phyloP scores from a whole-genome alignment of 495 filamentous ascomycete genomes.

The Tuber aestivum region DNA sequence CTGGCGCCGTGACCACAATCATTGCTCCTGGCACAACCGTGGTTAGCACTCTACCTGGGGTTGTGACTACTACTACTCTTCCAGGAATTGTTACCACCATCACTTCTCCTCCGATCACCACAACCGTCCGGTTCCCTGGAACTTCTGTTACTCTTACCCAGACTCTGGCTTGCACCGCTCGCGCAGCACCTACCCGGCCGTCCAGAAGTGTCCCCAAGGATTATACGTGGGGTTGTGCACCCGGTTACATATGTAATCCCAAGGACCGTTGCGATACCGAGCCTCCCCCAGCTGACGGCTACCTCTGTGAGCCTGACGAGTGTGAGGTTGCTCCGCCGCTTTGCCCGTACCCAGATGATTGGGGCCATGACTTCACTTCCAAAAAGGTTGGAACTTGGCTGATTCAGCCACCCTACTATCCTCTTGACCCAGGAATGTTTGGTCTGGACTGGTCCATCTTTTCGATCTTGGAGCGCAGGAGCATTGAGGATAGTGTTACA shows the following conservation, averaged over 20 bases:
- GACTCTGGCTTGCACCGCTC: slow-evolving; percentile 26
- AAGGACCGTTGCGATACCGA: slow-evolving; percentile 44
- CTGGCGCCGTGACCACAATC: slow-evolving; percentile 33
- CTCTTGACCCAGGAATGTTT: slow-evolving; percentile 58
- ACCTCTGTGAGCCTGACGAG: slow-evolving; percentile 52
- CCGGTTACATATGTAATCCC: slow-evolving; percentile 57
- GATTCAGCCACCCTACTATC: slow-evolving; percentile 55
- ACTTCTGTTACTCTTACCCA: slow-evolving; percentile 25
- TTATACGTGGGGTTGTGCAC: slow-evolving; percentile 56
- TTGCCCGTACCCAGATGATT: slow-evolving; percentile 41
- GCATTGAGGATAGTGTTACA: slow-evolving; percentile 22
- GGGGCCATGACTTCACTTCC: slow-evolving; percentile 42
- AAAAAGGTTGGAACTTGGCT: slow-evolving; percentile 51
- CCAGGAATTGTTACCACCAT: slow-evolving; percentile 29
- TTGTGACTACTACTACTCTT: slow-evolving; percentile 30
- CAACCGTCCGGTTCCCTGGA: slow-evolving; percentile 27
- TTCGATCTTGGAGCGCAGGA: slow-evolving; percentile 27
- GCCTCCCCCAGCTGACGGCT: slow-evolving; percentile 50
- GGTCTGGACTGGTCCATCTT: slow-evolving; percentile 61
- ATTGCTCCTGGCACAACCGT: slow-evolving; percentile 24
- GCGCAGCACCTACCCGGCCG: slow-evolving; percentile 32
- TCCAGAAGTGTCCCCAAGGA: slow-evolving; percentile 43
- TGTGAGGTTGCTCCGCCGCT: slow-evolving; percentile 50
- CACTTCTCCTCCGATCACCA: slow-evolving; percentile 31
- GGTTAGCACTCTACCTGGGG: slow-evolving; percentile 25